Percentiles rank a stretch among this genome's conserved stretches.
These are phyloP conservation scores for Trichophyton rubrum DNA, from an alignment of 2,329 filamentous ascomycete species.

Conservation along the genomic window DNA sequence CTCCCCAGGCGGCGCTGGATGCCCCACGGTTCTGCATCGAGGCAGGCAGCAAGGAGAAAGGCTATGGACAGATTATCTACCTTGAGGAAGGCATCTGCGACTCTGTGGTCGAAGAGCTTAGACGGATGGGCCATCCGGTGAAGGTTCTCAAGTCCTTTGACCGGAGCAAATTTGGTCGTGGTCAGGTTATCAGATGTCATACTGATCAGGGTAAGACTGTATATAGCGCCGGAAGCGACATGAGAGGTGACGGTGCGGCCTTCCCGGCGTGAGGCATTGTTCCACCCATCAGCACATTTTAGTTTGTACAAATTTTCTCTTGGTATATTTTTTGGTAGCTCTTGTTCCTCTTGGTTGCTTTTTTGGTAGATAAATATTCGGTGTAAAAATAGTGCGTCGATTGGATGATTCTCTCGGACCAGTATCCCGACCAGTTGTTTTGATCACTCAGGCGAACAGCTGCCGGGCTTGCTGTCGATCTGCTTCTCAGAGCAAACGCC, in stretches of 20 bases:
- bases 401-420: no score
- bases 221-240: constrained; percentile 83
- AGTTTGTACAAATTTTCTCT: neutral
- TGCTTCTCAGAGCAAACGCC: no score
- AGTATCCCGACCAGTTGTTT: no score
- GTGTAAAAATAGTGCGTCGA: no score
- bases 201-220: constrained; percentile 62
- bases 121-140: constrained; percentile 59
- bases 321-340: neutral
- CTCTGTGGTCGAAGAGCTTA: constrained; percentile 55
- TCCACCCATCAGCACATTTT: neutral
- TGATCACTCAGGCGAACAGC: no score
- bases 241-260: constrained; percentile 69
- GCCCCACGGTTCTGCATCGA: constrained; percentile 83
- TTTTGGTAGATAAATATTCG: neutral
- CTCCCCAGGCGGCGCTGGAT: constrained; percentile 79
- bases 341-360: neutral
- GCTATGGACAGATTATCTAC: constrained; percentile 53
- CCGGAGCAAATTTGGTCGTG: constrained; percentile 65
- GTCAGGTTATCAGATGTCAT: constrained; percentile 71
- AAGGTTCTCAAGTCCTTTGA: constrained; percentile 52
- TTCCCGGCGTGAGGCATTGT: constrained; percentile 31
- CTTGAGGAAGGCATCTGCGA: constrained; percentile 70
- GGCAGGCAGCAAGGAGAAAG: constrained; percentile 46
- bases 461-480: no score